A percentile compares a stretch with the other conserved stretches of the same genome.
Conservation (phyloP, 176 grass and related monocot genomes). For the Panicum miliaceum region DNA sequence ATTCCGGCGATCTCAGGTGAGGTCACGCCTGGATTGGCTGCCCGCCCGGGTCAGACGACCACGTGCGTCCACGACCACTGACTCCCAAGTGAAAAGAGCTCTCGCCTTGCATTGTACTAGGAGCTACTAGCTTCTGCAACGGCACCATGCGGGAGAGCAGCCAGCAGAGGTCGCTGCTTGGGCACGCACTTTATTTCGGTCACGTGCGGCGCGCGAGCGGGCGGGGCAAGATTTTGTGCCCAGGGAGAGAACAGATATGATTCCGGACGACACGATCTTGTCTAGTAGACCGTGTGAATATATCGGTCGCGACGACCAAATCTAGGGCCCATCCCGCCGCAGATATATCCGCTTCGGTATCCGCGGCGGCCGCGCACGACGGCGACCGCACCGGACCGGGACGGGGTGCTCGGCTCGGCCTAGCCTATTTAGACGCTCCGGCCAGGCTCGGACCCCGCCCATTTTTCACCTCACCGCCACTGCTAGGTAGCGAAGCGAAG, state of each 20-base stretch:
- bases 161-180: neutral
- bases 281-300: conserved; percentile 49
- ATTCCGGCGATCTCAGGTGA: neutral
- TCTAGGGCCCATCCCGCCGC: conserved; percentile 33
- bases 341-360: conserved; percentile 47
- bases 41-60: neutral
- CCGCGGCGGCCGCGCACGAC: conserved; percentile 6
- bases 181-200: neutral
- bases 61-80: neutral
- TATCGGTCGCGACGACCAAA: conserved; percentile 46
- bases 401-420: neutral
- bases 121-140: no score
- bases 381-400: neutral
- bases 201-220: conserved; percentile 5
- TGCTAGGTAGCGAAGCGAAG: neutral
- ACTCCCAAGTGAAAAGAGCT: no score
- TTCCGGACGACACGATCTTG: conserved; percentile 46
- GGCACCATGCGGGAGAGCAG: no score
- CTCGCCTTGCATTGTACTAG: neutral
- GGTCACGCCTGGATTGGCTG: neutral
- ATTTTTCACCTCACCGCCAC: neutral
- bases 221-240: conserved; percentile 21
- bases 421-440: neutral
- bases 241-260: conserved; percentile 27
- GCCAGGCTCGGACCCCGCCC: neutral